Base-by-base conservation (phyloP, 176 grass and related monocot species). In the Otatea glauca region DNA sequence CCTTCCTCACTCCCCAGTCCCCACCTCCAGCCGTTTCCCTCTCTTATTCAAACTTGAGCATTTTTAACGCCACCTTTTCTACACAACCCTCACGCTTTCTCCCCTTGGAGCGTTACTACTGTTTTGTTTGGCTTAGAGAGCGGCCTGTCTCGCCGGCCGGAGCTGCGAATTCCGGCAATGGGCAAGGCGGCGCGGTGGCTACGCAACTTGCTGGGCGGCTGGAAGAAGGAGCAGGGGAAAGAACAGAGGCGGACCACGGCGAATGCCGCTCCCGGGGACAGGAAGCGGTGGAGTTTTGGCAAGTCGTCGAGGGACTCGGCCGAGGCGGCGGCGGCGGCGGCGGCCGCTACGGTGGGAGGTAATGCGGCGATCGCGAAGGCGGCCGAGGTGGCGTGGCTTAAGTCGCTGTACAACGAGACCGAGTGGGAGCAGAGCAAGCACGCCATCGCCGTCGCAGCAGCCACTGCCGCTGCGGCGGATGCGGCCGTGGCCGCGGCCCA, bases 381-480 rank as follows among this genome's bases (percentile, higher is more conserved):
- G 17, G 91, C 86, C 11, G 85, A 95, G 75, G 81, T 81, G 0
- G 89, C 88, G 38, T 99, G 90, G 93, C 88, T 94, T 60, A 84
- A 82, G 74, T 96, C 96, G 4, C 7, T 99, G 41, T 99, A 96
- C 76, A 61, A 69, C 9, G 92, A 93, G 18, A 92, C 54, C 1
- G 93, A 89, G 51, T 81, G 92, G 73, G 91, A 96, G 78, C 96
- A 96, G 89, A 99, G 88, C 93, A 96, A 92, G 91, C 93, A 96
- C 63, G 96, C 93, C 64, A 96, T 98, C 76, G 93, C 96, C 0
- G 91, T 95, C 1, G 96, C 93, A 0, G 96, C 96, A 49, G 96
- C 96, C 12, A 95, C 96, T 0, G 89, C 91, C 0, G 91, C 80
- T 0, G 96, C 96, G 0, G 93, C 96, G 1, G 93, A 98, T 75